Percentiles rank a stretch among this genome's conserved stretches.
phyloP scores from a whole-genome alignment of 177 flowering plant species.

The Vitis hybrid region DNA sequence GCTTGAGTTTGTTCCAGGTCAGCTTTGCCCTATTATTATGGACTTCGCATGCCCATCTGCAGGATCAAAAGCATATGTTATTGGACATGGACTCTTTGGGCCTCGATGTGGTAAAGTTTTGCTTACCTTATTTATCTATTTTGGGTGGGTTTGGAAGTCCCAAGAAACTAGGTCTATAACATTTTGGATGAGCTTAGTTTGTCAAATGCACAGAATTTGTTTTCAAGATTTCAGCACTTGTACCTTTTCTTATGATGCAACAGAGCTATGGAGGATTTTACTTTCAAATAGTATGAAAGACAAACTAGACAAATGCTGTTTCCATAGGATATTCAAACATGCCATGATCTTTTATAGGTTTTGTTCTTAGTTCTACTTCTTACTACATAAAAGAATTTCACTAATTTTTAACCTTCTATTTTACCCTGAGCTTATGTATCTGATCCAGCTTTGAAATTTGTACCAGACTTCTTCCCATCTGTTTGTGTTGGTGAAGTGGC shows the following conservation, averaged over 20 bases:
- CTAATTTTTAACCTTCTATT: not conserved
- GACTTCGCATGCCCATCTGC: conserved; percentile 53
- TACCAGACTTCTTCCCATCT: conserved; percentile 68
- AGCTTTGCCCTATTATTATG: conserved; percentile 52
- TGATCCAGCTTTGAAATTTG: conserved; percentile 10
- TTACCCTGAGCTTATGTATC: conserved; percentile 3
- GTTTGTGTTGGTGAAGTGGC: conserved; percentile 73
- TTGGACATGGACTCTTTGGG: conserved; percentile 96
- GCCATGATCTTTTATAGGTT: not conserved
- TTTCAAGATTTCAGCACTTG: not conserved
- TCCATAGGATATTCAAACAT: not conserved
- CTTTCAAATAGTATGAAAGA: not conserved
- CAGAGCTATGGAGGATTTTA: not conserved
- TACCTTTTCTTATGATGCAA: not conserved
- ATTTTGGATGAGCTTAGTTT: not conserved
- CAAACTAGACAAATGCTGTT: not conserved
- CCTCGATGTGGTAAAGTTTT: conserved; percentile 73
- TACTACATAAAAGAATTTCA: not conserved
- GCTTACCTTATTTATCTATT: conserved; percentile 2
- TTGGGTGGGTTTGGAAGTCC: not conserved
- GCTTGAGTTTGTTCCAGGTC: conserved; percentile 63
- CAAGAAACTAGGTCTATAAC: not conserved
- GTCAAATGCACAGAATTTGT: not conserved
- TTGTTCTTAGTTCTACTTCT: not conserved
- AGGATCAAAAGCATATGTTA: conserved; percentile 75